A percentile compares a stretch with the other conserved stretches of the same genome.
Conservation (phyloP, 345 rosid genomes). For the Lepidium sativum region DNA sequence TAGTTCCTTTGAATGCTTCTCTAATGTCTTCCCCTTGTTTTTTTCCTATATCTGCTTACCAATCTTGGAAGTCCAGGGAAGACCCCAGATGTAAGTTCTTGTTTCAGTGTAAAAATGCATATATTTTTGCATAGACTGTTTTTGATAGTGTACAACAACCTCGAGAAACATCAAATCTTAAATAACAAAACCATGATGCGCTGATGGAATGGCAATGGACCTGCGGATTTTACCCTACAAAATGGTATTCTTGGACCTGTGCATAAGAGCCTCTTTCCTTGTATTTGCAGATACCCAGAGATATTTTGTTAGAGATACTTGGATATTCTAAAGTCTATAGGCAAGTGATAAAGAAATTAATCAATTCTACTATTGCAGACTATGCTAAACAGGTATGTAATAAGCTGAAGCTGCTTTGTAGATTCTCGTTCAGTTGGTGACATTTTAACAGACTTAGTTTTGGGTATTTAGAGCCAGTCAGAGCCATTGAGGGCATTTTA, state of each 20-base stretch:
- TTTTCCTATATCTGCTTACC: background rate
- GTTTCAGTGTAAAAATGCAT: background rate
- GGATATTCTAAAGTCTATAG: conserved; percentile 74
- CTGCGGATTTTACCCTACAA: background rate
- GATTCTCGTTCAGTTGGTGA: background rate
- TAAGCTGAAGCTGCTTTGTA: background rate
- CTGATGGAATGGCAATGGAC: background rate
- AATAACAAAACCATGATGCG: background rate
- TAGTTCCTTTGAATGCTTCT: background rate
- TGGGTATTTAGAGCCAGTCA: conserved; percentile 33
- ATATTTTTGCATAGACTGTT: background rate
- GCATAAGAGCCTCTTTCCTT: background rate
- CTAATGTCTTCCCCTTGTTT: background rate
- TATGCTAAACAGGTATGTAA: conserved; percentile 66
- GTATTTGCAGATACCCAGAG: conserved; percentile 63
- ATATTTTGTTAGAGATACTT: conserved; percentile 69
- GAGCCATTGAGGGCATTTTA: background rate
- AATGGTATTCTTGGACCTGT: background rate
- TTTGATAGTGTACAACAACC: background rate
- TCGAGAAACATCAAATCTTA: background rate
- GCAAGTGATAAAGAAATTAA: conserved; percentile 61
- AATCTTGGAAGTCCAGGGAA: conserved; percentile 26
- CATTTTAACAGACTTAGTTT: conserved; percentile 30
- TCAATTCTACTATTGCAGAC: conserved; percentile 59
- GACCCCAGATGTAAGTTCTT: conserved; percentile 26